These are phyloP conservation scores for Dianthus caryophyllus DNA, from an alignment of 148 eudicot species.

Conservation along the genomic window DNA sequence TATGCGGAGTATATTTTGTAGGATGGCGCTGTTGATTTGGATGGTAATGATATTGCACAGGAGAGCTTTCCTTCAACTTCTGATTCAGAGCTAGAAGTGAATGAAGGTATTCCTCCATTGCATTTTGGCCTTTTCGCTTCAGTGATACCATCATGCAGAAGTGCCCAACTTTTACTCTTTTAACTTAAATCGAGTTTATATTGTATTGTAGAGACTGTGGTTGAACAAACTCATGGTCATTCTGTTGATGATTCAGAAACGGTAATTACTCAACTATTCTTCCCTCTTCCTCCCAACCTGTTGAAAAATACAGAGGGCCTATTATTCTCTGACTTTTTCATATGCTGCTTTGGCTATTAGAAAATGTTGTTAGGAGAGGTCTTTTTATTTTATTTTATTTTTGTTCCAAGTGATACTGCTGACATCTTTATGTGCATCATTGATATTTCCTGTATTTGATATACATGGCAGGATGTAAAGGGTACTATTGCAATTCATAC, in stretches of 20 bases:
- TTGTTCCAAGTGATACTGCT: background rate
- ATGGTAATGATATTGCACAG: constrained; percentile 36
- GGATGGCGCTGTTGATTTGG: constrained; percentile 44
- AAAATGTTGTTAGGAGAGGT: background rate
- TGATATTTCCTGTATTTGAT: background rate
- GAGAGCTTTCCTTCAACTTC: constrained; percentile 41
- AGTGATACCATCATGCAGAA: background rate
- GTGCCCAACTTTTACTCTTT: constrained; percentile 4
- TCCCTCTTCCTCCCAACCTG: background rate
- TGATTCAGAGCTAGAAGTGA: constrained; percentile 31
- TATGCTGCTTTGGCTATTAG: background rate
- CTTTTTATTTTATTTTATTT: too few relatives aligned
- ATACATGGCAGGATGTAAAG: constrained; percentile 39
- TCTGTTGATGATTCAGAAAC: constrained; percentile 31
- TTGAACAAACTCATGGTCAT: constrained; percentile 25
- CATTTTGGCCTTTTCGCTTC: background rate
- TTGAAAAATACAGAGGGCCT: too few relatives aligned
- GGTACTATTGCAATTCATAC: constrained; percentile 34
- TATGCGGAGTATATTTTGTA: constrained; percentile 29
- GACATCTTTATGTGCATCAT: background rate
- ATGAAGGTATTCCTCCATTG: constrained; percentile 30
- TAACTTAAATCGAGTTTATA: constrained; percentile 17
- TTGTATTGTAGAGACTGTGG: constrained; percentile 27
- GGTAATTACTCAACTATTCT: constrained; percentile 35
- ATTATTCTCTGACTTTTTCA: background rate